Conservation (phyloP, 768 basidiomycete genomes). For the Phallus indusiatus region DNA sequence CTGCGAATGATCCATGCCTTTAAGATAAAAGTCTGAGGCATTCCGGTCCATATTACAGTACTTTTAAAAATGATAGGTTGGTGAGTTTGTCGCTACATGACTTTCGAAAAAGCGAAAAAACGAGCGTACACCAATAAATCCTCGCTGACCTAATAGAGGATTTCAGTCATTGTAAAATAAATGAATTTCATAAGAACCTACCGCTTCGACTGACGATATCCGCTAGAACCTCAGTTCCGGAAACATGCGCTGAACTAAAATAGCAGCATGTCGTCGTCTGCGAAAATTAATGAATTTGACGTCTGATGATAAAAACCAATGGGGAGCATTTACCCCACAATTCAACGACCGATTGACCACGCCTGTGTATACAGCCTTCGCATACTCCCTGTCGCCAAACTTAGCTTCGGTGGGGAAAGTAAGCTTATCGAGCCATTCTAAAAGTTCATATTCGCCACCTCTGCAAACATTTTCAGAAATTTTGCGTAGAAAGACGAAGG, state of each 20-base stretch:
- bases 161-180: background rate
- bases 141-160: slow-evolving; percentile 56
- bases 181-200: slow-evolving; percentile 19
- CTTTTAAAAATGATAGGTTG: slow-evolving; percentile 21
- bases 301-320: slow-evolving; percentile 2
- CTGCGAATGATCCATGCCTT: slow-evolving; percentile 38
- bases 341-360: slow-evolving; percentile 67
- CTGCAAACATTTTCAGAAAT: slow-evolving; percentile 26
- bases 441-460: slow-evolving; percentile 76
- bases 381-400: slow-evolving; percentile 63
- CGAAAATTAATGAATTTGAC: background rate
- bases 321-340: slow-evolving; percentile 49
- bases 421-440: slow-evolving; percentile 77
- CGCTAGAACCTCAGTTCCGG: slow-evolving; percentile 73
- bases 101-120: background rate
- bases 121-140: slow-evolving; percentile 66
- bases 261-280: slow-evolving; percentile 95
- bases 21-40: slow-evolving; percentile 48
- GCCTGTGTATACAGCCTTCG: slow-evolving; percentile 52
- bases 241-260: slow-evolving; percentile 74
- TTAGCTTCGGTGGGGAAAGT: slow-evolving; percentile 85
- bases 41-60: slow-evolving; percentile 90
- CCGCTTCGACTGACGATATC: slow-evolving; percentile 59
- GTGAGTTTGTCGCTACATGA: background rate
- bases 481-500: background rate